Percentiles rank a stretch among this genome's conserved stretches.
These are phyloP conservation scores for Cladobotryum protrusum DNA, from an alignment of 2,329 filamentous ascomycete species.

Conservation along the genomic window DNA sequence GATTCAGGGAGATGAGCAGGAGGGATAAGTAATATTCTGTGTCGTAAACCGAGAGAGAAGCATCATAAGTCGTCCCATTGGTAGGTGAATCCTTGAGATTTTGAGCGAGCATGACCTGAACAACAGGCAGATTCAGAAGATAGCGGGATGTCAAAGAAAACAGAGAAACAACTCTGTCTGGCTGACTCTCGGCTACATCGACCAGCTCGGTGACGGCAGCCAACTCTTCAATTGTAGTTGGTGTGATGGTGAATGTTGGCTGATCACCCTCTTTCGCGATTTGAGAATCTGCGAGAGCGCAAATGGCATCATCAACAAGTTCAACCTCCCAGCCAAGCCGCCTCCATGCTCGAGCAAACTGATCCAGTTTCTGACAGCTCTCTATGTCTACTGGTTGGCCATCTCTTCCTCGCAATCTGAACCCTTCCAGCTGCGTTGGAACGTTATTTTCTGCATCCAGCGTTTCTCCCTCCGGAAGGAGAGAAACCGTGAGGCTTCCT, in stretches of 20 bases:
- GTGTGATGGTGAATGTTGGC: neutral
- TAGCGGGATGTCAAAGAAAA: neutral
- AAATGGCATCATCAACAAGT: neutral
- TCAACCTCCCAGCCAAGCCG: neutral
- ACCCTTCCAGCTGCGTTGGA: neutral
- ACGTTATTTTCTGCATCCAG: neutral
- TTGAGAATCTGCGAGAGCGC: neutral
- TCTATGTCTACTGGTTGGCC: neutral
- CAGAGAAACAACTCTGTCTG: neutral
- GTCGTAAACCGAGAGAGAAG: neutral
- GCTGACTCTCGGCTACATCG: neutral
- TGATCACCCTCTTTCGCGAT: neutral
- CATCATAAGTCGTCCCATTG: no score
- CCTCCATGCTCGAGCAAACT: neutral
- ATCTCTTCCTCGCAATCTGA: neutral
- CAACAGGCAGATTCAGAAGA: neutral
- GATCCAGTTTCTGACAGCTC: neutral
- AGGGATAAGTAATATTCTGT: neutral
- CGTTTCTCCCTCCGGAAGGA: neutral
- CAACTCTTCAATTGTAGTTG: neutral
- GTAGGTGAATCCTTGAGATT: neutral
- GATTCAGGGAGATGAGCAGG: neutral
- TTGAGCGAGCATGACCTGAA: neutral
- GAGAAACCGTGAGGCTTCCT: neutral
- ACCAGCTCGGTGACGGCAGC: neutral